Evolutionary conservation across 2,329 filamentous ascomycete genomes (phyloP).

Genomic region (Claviceps digitariae): DNA sequence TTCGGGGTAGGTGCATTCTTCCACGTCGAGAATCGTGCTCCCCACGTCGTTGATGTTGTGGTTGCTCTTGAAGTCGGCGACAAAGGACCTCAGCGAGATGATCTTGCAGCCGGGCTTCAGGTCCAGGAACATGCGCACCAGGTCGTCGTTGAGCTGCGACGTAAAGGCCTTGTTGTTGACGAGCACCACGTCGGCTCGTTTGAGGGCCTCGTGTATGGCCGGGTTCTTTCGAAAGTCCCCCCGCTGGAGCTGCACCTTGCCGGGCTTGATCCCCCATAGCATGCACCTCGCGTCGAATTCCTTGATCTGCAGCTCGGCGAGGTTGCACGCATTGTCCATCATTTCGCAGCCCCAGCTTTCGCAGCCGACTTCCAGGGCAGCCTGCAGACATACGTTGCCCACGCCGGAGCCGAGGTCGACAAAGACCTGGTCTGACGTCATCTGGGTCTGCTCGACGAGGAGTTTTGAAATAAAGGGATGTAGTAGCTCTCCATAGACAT

Average conservation of each 20-base stretch:
- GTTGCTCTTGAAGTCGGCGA: conserved; percentile 62
- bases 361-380: conserved; percentile 83
- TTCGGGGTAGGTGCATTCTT: conserved; percentile 47
- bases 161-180: conserved; percentile 98
- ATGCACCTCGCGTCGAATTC: conserved; percentile 79
- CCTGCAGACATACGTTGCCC: conserved; percentile 89
- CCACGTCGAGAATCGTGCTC: conserved; percentile 66
- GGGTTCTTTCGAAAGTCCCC: conserved; percentile 72
- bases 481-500: conserved; percentile 87
- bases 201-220: conserved; percentile 58
- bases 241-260: conserved; percentile 63
- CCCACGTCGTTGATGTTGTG: conserved; percentile 68
- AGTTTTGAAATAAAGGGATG: conserved; percentile 75
- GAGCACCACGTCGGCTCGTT: conserved; percentile 83
- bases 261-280: conserved; percentile 76
- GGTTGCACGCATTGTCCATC: conserved; percentile 78
- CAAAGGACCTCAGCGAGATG: conserved; percentile 85
- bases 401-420: conserved; percentile 93
- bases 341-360: conserved; percentile 95
- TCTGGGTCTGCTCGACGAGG: conserved; percentile 57
- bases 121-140: conserved; percentile 85
- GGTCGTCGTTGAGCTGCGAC: conserved; percentile 67
- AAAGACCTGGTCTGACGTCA: conserved; percentile 77
- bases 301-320: conserved; percentile 64
- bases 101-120: conserved; percentile 83